Evolutionary conservation across 1,139 yeast genomes (phyloP).

Genomic region (Hansenula lynferdii): DNA sequence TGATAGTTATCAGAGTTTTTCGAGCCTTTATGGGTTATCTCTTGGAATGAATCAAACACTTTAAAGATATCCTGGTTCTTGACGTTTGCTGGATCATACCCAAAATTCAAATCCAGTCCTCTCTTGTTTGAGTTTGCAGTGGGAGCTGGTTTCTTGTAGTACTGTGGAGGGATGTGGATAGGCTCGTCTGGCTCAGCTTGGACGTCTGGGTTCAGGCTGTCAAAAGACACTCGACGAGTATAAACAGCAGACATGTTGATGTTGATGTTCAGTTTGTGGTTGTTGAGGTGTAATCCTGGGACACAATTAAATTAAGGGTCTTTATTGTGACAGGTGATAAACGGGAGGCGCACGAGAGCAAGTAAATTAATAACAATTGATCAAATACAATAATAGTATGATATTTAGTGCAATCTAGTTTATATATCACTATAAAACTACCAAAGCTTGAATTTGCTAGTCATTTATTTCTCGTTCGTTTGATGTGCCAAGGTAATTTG

Average conservation of each 20-base stretch:
- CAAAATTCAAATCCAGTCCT: slow-evolving; percentile 15
- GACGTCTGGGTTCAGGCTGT: slow-evolving; percentile 16
- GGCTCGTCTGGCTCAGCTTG: slow-evolving; percentile 17
- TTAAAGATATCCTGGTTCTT: slow-evolving; percentile 9
- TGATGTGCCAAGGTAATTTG: no score
- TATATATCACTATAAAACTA: no score
- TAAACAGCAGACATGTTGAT: slow-evolving; percentile 6
- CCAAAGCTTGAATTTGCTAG: no score
- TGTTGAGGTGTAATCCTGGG: no score
- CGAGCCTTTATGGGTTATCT: slow-evolving; percentile 4
- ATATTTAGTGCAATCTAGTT: no score
- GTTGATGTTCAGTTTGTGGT: no score
- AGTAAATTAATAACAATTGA: no score
- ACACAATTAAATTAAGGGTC: no score
- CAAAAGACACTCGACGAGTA: slow-evolving; percentile 20
- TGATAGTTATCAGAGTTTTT: slow-evolving; percentile 1
- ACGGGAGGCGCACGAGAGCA: no score
- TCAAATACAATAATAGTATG: no score
- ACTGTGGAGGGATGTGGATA: slow-evolving; percentile 21
- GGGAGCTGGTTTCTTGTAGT: slow-evolving; percentile 1
- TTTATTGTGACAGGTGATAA: no score
- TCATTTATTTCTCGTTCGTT: no score
- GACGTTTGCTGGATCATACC: slow-evolving; percentile 12
- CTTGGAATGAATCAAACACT: slow-evolving; percentile 14
- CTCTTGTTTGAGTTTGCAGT: not conserved